Evolutionary conservation across 176 grass and related monocot species (phyloP).

Genomic region (Aegilops tauschii): DNA sequence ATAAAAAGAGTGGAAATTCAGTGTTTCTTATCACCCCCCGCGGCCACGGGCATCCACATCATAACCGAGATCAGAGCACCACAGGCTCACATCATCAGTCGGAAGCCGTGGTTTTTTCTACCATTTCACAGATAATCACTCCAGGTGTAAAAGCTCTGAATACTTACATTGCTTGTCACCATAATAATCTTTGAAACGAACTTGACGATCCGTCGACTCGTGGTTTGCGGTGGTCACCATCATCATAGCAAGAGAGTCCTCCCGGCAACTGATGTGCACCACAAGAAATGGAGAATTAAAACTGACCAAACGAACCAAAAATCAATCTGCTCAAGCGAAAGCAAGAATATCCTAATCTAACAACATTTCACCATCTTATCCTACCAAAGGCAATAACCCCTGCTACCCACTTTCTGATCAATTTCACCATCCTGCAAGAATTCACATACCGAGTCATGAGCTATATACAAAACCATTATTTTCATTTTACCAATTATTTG

Average conservation of each 20-base stretch:
- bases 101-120: not conserved
- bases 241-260: conserved; percentile 1
- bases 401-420: not conserved
- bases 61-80: conserved; percentile 13
- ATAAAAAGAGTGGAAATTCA: conserved; percentile 22
- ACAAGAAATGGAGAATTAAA: conserved; percentile 17
- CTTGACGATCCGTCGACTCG: not conserved
- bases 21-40: conserved; percentile 30
- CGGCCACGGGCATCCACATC: conserved; percentile 34
- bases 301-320: not conserved
- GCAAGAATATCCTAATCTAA: not conserved
- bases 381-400: not conserved
- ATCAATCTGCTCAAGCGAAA: not conserved
- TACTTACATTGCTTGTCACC: conserved; percentile 1
- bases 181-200: not conserved
- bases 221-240: conserved; percentile 20
- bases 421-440: conserved; percentile 5
- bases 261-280: conserved; percentile 2
- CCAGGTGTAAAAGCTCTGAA: not conserved
- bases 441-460: not conserved
- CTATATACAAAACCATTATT: not conserved
- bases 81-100: not conserved
- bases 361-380: conserved; percentile 5
- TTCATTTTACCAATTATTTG: not conserved
- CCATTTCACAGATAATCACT: conserved; percentile 2